Percentiles rank a stretch among this genome's conserved stretches.
phyloP scores from a whole-genome alignment of 2,329 filamentous ascomycete genomes.

The Laburnicola sp. region DNA sequence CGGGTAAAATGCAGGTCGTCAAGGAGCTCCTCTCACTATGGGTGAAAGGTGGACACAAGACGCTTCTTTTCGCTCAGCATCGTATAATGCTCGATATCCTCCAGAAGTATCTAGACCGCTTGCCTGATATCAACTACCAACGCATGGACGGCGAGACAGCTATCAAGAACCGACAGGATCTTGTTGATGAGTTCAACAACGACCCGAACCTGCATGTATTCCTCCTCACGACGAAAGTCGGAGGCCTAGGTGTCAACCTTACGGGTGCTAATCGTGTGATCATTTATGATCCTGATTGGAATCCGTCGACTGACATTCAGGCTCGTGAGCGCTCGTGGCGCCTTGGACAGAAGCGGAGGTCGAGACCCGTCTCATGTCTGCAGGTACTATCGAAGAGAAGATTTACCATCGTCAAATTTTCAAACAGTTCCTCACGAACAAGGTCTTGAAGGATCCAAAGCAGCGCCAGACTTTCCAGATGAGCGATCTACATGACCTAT shows the following conservation, averaged over 20 bases:
- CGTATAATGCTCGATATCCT: conserved; percentile 95
- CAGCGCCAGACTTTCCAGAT: conserved; percentile 89
- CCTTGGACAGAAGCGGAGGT: conserved; percentile 94
- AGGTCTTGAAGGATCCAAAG: conserved; percentile 91
- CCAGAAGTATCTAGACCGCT: conserved; percentile 72
- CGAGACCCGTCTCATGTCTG: conserved; percentile 93
- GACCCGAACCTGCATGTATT: conserved; percentile 81
- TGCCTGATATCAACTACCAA: conserved; percentile 73
- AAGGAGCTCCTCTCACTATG: conserved; percentile 85
- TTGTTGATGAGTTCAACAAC: conserved; percentile 93
- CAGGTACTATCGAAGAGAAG: conserved; percentile 97
- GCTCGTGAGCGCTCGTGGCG: conserved; percentile 95
- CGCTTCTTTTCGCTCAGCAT: conserved; percentile 88
- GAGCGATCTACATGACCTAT: conserved; percentile 88
- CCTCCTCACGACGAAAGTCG: conserved; percentile 91
- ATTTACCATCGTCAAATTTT: conserved; percentile 99
- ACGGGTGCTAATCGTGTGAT: conserved; percentile 95
- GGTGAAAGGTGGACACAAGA: conserved; percentile 92
- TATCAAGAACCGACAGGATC: conserved; percentile 81
- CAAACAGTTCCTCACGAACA: conserved; percentile 97
- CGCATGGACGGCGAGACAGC: conserved; percentile 94
- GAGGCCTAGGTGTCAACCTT: conserved; percentile 88
- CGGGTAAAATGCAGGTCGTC: conserved; percentile 94
- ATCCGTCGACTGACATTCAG: conserved; percentile 93
- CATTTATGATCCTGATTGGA: conserved; percentile 99